A percentile compares a stretch with the other conserved stretches of the same genome.
These are phyloP conservation scores for Hibiscus mutabilis DNA, from an alignment of 345 rosid species.

Conservation along the genomic window DNA sequence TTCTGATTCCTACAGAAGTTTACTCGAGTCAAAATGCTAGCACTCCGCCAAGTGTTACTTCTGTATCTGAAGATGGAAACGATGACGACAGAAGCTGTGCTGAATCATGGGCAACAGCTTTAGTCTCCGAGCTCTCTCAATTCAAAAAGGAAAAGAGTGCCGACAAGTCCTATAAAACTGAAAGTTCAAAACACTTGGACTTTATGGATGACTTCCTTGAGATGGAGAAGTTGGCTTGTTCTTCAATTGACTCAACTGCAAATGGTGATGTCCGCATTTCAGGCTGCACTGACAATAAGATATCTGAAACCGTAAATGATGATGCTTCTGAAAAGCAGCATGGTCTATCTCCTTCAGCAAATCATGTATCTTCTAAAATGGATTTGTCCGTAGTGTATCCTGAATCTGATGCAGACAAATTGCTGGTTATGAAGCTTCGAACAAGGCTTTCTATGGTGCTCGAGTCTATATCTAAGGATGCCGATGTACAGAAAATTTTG, in stretches of 20 bases:
- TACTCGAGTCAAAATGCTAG: conserved; percentile 34
- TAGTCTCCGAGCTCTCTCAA: conserved; percentile 52
- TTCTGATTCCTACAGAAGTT: conserved; percentile 30
- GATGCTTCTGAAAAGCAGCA: conserved; percentile 17
- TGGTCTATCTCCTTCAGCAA: conserved; percentile 14
- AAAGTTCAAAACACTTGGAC: conserved; percentile 48
- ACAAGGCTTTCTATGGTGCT: conserved; percentile 49
- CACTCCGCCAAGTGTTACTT: conserved; percentile 71
- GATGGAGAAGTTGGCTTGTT: conserved; percentile 94
- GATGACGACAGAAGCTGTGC: conserved; percentile 74
- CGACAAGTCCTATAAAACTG: conserved; percentile 41
- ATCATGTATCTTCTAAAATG: conserved; percentile 14
- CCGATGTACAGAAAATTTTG: conserved; percentile 44
- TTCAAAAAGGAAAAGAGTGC: conserved; percentile 44
- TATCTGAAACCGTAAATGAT: conserved; percentile 18
- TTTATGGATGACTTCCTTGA: conserved; percentile 98
- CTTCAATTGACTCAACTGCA: conserved; percentile 36
- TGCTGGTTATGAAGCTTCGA: conserved; percentile 40
- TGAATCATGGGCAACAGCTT: conserved; percentile 58
- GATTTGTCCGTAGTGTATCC: conserved; percentile 18
- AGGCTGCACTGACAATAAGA: conserved; percentile 31
- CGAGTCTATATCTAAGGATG: conserved; percentile 54
- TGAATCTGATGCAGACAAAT: conserved; percentile 27
- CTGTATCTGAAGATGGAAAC: conserved; percentile 87
- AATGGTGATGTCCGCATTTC: conserved; percentile 28